Evolutionary conservation across 352 stramenopile genomes (phyloP).

Genomic region (Globisporangium acanthophoron): DNA sequence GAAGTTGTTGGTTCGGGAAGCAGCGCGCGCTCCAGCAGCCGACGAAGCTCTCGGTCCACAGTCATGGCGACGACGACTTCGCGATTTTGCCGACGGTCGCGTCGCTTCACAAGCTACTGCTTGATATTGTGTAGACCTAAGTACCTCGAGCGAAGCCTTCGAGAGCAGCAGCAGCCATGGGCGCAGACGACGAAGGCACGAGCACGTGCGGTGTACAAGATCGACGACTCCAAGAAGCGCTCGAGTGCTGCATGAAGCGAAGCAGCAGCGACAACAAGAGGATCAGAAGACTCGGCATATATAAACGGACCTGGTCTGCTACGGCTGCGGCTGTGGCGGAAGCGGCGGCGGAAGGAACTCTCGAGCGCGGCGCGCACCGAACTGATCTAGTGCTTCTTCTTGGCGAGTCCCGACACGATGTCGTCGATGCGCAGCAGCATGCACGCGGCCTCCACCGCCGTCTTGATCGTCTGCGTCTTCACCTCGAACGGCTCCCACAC

Average conservation of each 20-base stretch:
- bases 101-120: background rate
- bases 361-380: background rate
- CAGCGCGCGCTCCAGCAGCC: conserved; percentile 38
- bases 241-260: no score
- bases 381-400: conserved; percentile 82
- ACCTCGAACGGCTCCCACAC: conserved; percentile 99
- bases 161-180: no score
- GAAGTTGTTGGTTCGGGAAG: conserved; percentile 20
- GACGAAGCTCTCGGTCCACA: conserved; percentile 45
- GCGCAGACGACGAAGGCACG: no score
- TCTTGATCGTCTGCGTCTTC: conserved; percentile 99
- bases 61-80: conserved; percentile 18
- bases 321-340: background rate
- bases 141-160: no score
- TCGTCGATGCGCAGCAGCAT: conserved; percentile 99
- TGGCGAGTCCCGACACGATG: conserved; percentile 98
- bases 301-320: background rate
- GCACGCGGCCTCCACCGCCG: conserved; percentile 97
- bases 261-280: background rate
- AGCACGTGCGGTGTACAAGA: no score
- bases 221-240: no score
- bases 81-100: background rate
- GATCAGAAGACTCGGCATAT: background rate
- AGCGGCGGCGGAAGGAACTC: background rate
- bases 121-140: no score